Evolutionary conservation across 768 basidiomycete species (phyloP).

Genomic region (Kockovaella imperatae): DNA sequence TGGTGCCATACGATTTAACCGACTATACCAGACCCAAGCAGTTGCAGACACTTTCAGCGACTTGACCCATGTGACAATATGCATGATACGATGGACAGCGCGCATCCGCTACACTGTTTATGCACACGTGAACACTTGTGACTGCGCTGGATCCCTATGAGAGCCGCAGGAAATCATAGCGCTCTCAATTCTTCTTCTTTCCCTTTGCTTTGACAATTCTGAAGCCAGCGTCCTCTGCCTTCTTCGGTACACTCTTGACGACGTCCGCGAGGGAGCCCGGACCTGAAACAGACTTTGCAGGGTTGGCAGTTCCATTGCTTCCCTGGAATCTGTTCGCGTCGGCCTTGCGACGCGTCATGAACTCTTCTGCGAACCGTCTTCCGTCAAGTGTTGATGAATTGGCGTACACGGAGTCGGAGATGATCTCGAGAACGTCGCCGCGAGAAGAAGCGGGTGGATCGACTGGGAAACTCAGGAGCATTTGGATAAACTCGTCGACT

Average conservation of each 20-base stretch:
- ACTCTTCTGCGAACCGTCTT: constrained; percentile 87
- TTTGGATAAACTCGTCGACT: constrained; percentile 95
- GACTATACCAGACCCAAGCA: neutral
- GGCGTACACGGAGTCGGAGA: constrained; percentile 88
- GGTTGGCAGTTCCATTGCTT: neutral
- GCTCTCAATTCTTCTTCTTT: constrained; percentile 54
- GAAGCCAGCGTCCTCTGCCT: constrained; percentile 73
- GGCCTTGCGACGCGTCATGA: constrained; percentile 72
- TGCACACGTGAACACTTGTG: no score
- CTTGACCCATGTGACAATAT: no score
- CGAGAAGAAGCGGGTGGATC: constrained; percentile 55
- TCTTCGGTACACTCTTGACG: constrained; percentile 76
- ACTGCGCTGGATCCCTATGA: no score
- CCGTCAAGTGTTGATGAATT: constrained; percentile 93
- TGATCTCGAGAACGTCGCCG: constrained; percentile 67
- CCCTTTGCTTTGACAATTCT: constrained; percentile 89
- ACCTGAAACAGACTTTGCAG: neutral
- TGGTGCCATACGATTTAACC: neutral
- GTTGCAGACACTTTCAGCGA: no score
- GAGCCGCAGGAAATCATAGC: no score
- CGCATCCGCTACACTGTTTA: no score
- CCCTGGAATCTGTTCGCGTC: constrained; percentile 51
- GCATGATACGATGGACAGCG: no score
- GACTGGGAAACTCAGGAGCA: constrained; percentile 88
- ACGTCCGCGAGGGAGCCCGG: constrained; percentile 49